A percentile compares a stretch with the other conserved stretches of the same genome.
phyloP scores from a whole-genome alignment of 441 rosid genomes.

The Adansonia grandidieri region DNA sequence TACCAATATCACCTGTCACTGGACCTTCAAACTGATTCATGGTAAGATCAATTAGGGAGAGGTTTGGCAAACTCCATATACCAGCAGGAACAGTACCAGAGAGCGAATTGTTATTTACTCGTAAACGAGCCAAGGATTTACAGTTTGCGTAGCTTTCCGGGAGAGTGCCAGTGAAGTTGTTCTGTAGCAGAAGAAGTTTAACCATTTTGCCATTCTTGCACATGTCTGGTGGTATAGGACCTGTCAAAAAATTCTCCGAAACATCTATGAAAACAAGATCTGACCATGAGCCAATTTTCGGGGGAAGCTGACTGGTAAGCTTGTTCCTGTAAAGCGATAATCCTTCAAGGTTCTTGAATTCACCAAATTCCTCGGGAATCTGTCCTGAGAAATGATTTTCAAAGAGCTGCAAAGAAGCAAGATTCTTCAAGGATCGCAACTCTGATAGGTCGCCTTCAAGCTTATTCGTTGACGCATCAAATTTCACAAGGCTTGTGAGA shows the following conservation, averaged over 20 bases:
- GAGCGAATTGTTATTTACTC: slow-evolving; percentile 56
- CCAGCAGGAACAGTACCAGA: slow-evolving; percentile 53
- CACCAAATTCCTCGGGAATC: slow-evolving; percentile 58
- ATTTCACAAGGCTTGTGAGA: slow-evolving; percentile 42
- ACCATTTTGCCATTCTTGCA: slow-evolving; percentile 57
- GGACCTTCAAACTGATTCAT: slow-evolving; percentile 51
- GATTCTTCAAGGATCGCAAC: slow-evolving; percentile 44
- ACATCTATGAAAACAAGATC: slow-evolving; percentile 48
- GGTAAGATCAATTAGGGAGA: slow-evolving; percentile 51
- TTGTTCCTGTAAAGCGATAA: slow-evolving; percentile 57
- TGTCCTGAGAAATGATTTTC: slow-evolving; percentile 56
- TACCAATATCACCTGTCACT: slow-evolving; percentile 43
- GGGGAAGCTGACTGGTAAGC: slow-evolving; percentile 58
- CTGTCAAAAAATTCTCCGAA: slow-evolving; percentile 59
- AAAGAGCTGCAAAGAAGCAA: slow-evolving; percentile 49
- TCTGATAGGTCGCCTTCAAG: slow-evolving; percentile 60
- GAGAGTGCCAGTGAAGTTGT: slow-evolving; percentile 52
- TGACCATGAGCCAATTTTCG: slow-evolving; percentile 53
- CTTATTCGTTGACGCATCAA: slow-evolving; percentile 54
- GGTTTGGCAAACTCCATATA: slow-evolving; percentile 65
- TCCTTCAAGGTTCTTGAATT: slow-evolving; percentile 48
- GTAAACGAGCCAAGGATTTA: slow-evolving; percentile 47
- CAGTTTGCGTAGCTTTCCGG: slow-evolving; percentile 53
- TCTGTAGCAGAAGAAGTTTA: slow-evolving; percentile 51
- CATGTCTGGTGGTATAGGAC: slow-evolving; percentile 60